Conservation (phyloP, 139 green algal genomes). For the Yamagishiella unicocca region DNA sequence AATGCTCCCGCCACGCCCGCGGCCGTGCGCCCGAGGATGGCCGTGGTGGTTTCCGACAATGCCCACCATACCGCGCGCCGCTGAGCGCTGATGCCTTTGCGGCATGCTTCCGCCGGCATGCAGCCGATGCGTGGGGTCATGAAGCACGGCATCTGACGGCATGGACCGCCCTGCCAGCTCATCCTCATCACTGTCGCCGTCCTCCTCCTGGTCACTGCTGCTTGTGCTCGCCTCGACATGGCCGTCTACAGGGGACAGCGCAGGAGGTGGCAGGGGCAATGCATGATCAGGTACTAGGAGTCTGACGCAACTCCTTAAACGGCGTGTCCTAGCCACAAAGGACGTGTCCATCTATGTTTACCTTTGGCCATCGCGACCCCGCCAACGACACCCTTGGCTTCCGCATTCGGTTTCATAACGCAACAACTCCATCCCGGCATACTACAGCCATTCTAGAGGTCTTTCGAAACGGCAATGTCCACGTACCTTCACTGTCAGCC, state of each 20-base stretch:
- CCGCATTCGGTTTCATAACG: no score
- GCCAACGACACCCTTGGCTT: no score
- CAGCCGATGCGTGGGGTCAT: background rate
- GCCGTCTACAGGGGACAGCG: conserved; percentile 4
- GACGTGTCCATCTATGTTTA: no score
- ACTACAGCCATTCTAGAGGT: no score
- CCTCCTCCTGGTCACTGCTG: conserved; percentile 15
- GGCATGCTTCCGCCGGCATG: background rate
- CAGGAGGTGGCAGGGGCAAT: background rate
- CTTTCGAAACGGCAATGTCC: no score
- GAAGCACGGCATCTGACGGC: conserved; percentile 48
- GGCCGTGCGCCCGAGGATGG: background rate
- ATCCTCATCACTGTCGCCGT: conserved; percentile 38
- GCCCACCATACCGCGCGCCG: background rate
- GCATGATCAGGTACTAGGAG: no score
- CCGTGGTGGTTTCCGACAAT: background rate
- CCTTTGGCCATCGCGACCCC: no score
- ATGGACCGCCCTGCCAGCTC: conserved; percentile 21
- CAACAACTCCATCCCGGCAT: no score
- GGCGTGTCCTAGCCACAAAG: no score
- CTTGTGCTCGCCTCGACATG: conserved; percentile 4
- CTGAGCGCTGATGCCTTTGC: background rate
- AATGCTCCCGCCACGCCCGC: background rate
- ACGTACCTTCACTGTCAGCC: conserved; percentile 8
- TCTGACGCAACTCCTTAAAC: no score